Evolutionary conservation across 257 asterid species (phyloP), one percentile per base, ranked within the genome.

Genomic region (Rauvolfia tetraphylla): DNA sequence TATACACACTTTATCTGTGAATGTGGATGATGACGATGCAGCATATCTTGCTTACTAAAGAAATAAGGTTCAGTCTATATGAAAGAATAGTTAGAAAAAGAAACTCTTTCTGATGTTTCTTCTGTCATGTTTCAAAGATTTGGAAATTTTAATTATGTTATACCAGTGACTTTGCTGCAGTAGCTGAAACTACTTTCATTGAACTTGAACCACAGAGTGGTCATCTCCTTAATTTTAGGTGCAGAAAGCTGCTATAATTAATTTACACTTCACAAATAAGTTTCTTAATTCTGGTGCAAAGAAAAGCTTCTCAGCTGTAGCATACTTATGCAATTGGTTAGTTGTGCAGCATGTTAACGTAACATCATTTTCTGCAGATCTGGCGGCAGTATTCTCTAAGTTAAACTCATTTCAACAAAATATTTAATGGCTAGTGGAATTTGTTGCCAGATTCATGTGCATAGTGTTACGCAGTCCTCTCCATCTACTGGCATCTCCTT

Each of bases 401-500:
- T 39, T 49, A 41, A 61, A 29, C 15, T 72, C 54, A 17, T 38
- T 48, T 46, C 18, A 48, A 49, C 34, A 6, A 22, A n/a, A 29
- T 31, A 27, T 72, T 54, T 71, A 54, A 83, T 80, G 85, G 81
- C 75, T 71, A 79, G 78, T 82, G 78, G 78, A 77, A 74, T 51
- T 70, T 63, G 80, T 81, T 74, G 71, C 80, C 54, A 75, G 71
- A 39, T 56, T 74, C 81, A 71, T 73, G 81, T 80, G 61, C 83
- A 73, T 61, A 44, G 78, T 23, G 89, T 84, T 54, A 78, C 84
- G 41, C 81, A 79, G 72, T 80, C 85, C 23, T 79, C 66, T 77
- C 84, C 86, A 34, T 80, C 90, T 49, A 73, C 86, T 1, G 83
- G 84, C 67, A 70, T 84, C 71, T 86, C 92, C 66, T 81, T 78